Percentiles rank a stretch among this genome's conserved stretches.
These are phyloP conservation scores for Fistulinella cinereoalba DNA, from an alignment of 1,284 basidiomycete genomes.

Conservation along the genomic window DNA sequence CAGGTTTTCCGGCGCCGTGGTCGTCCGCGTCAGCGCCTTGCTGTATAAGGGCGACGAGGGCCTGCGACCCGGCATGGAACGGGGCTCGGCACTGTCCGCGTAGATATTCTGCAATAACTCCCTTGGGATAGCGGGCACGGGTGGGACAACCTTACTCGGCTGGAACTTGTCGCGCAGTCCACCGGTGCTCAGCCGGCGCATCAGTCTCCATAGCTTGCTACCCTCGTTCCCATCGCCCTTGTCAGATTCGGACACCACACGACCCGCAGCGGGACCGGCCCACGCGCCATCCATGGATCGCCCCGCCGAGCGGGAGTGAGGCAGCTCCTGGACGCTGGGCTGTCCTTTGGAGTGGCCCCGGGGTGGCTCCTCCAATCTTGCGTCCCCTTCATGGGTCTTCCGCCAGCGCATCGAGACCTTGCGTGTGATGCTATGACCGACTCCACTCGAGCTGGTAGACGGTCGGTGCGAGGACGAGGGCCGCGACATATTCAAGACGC, in stretches of 20 bases:
- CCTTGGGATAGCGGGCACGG: conserved; percentile 60
- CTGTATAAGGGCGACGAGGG: conserved; percentile 5
- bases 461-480: conserved; percentile 9
- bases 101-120: conserved; percentile 24
- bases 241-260: conserved; percentile 11
- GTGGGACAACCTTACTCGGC: conserved; percentile 41
- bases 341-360: conserved; percentile 23
- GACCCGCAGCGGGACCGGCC: conserved; percentile 6
- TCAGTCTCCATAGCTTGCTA: conserved; percentile 59
- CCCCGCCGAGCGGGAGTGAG: conserved; percentile 10
- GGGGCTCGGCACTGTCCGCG: conserved; percentile 21
- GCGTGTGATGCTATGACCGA: conserved; percentile 18
- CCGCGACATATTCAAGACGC: neutral
- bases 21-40: conserved; percentile 1
- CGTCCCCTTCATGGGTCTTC: conserved; percentile 26
- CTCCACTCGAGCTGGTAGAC: conserved; percentile 9
- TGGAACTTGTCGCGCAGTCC: conserved; percentile 58
- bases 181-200: conserved; percentile 67
- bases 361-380: conserved; percentile 17
- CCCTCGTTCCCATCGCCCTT: conserved; percentile 23
- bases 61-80: neutral
- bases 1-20: conserved; percentile 17
- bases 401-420: conserved; percentile 46
- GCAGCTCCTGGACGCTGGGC: conserved; percentile 37
- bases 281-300: conserved; percentile 19